Evolutionary conservation across 2,329 filamentous ascomycete species (phyloP), one percentile per base, ranked within the genome.

Genomic region (Aspergillus chevalieri): DNA sequence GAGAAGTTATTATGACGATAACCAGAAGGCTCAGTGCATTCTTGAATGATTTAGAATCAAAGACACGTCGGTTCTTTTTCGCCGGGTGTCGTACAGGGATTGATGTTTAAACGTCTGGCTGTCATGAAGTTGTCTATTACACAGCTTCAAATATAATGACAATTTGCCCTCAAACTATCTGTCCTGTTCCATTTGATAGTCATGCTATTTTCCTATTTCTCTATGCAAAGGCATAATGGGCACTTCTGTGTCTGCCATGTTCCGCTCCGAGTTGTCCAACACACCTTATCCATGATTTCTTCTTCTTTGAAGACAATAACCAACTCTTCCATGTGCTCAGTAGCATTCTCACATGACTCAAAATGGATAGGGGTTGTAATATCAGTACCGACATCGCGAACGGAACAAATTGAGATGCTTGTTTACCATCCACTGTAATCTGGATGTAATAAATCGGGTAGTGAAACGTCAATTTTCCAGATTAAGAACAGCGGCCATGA

Each of bases 311-410:
- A 67, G 19, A 58, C 61, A 43, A 57, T 50, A 4, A 21, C 33
- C 15, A 74, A 55, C 4, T 60, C 60, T 2, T 60, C 57, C 17
- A 58, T 55, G 17, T 56, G 49, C 56, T 76, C 62, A 3, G 60
- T 64, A 46, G 75, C 76, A 52, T 77, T 73, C 1, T 55, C 57
- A 73, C 74, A 78, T 1, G 63, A 64, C 47, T 76, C 74, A 49
- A 64, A 77, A 53, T 77, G 74, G 62, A 78, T 70, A 0, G 73
- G 74, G 1, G 77, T 64, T 33, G 75, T 50, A 3, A 69, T 49
- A 46, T 76, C 73, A 0, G 71, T 69, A 2, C 59, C 60, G 5
- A 75, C 64, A 8, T 71, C 73, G 0, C 63, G 58, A 39, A 70
- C 63, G 17, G 58, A 39, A 70, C 63, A 19, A 77, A 57, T 46